Evolutionary conservation across 192 early-diverging fungal species (phyloP), one percentile per base, ranked within the genome.

Genomic region (Podila minutissima): DNA sequence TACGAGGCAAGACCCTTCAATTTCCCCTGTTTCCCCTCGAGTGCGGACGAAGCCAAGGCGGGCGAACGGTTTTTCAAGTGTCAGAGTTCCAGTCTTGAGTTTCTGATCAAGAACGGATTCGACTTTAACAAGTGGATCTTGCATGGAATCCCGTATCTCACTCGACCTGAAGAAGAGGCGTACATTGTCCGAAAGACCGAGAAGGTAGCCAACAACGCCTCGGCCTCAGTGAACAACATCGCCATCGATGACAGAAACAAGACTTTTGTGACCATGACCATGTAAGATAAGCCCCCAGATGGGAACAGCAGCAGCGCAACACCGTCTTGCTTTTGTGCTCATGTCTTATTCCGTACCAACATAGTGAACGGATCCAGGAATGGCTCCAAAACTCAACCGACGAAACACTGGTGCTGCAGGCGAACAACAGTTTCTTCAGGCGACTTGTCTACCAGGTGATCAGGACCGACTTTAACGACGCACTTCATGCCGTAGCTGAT

Each of bases 121-220:
- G 94, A 97, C 69, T 97, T 99, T 51, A 96, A 97, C 85, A 95
- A 95, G 64, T 93, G 94, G 87, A 90, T 96, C 41, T 81, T 82
- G 19, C 74, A 89, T 66, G 95, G 96, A n/a, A 91, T 96, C 28
- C 92, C 94, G 0, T 96, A 89, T 66, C 62, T 92, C 57, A 94
- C 88, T 26, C 83, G 67, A 12, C 82, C 84, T 0, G 91, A 96
- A 57, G 90, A 93, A 59, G 83, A 77, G 29, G 55, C 59, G 10
- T 66, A 74, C 53, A 53, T 74, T 53, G 15, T 63, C 17, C 22
- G 62, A 4, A 73, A 72, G 63, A 50, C 41, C 10, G 64, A 69
- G 38, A 82, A 75, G 24, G 72, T 58, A 22, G 62, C 71, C 19
- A 10, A 46, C 12, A 68, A 41, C 51, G 58, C 69, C 15, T 17